Evolutionary conservation across 371 early-diverging fungal genomes (phyloP).

Genomic region (Syncephalis plumigaleata): DNA sequence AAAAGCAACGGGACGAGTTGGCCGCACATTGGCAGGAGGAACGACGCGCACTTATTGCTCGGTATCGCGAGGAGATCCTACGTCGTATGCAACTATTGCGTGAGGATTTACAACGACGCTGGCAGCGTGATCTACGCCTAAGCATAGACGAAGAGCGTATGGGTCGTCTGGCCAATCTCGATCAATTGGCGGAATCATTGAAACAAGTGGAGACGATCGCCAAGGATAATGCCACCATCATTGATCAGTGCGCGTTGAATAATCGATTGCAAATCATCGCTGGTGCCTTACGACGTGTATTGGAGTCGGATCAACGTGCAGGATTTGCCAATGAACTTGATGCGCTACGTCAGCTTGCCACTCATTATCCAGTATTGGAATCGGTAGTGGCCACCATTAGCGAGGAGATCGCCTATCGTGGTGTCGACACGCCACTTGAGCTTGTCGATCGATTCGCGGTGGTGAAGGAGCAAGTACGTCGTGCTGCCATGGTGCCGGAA

Average conservation of each 20-base stretch:
- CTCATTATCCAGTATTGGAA: conserved; percentile 38
- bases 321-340: conserved; percentile 55
- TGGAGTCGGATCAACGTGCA: conserved; percentile 15
- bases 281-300: conserved; percentile 27
- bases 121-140: conserved; percentile 45
- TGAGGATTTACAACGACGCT: conserved; percentile 29
- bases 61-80: background rate
- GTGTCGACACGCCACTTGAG: conserved; percentile 52
- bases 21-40: background rate
- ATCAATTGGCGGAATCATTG: conserved; percentile 55
- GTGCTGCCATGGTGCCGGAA: conserved; percentile 73
- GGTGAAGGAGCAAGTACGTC: conserved; percentile 53
- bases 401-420: conserved; percentile 32
- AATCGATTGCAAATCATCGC: conserved; percentile 32
- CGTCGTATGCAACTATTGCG: conserved; percentile 15
- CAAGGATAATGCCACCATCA: conserved; percentile 33
- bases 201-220: conserved; percentile 47
- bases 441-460: conserved; percentile 53
- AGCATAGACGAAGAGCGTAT: conserved; percentile 80
- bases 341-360: conserved; percentile 27
- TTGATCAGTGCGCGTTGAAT: conserved; percentile 30
- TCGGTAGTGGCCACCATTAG: conserved; percentile 44
- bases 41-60: background rate
- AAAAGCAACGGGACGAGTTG: background rate
- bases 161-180: conserved; percentile 74